A percentile compares a stretch with the other conserved stretches of the same genome.
phyloP scores from a whole-genome alignment of 2,329 filamentous ascomycete genomes.

The Ceratocystis albifundus region DNA sequence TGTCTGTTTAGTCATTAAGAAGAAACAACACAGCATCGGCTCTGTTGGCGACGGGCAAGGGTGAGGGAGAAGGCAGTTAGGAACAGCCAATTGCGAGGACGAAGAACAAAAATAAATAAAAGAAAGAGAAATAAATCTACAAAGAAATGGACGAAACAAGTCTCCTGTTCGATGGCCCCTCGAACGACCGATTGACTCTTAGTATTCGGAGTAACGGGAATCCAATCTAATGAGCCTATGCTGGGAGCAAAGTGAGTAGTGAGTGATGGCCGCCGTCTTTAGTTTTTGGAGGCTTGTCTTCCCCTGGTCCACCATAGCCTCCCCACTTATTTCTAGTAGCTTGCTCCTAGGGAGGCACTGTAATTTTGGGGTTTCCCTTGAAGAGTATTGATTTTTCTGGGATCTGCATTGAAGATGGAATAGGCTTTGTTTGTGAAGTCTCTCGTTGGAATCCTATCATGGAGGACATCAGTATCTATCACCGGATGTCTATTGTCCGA shows the following conservation, averaged over 20 bases:
- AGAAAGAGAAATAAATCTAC: not conserved
- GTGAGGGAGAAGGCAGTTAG: not conserved
- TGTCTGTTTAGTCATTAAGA: not conserved
- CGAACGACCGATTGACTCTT: not conserved
- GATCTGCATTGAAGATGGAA: too few species aligned
- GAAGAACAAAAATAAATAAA: not conserved
- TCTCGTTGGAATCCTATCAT: too few species aligned
- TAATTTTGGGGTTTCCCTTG: too few species aligned
- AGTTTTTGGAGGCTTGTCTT: not conserved
- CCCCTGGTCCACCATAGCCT: not conserved
- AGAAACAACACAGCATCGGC: not conserved
- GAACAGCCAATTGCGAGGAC: not conserved
- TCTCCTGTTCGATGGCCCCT: not conserved
- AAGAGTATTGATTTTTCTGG: too few species aligned
- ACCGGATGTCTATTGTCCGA: not conserved
- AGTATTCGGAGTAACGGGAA: slow-evolving; percentile 3
- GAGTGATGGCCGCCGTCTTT: not conserved
- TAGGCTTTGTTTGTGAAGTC: too few species aligned
- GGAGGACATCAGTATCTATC: too few species aligned
- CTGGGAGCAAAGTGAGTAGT: too few species aligned
- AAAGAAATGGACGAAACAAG: not conserved
- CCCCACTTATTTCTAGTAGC: not conserved
- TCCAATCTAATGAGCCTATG: too few species aligned
- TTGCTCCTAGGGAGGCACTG: too few species aligned
- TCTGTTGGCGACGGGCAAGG: not conserved